Evolutionary conservation across 2,329 filamentous ascomycete genomes (phyloP).

Genomic region (Metarhizium robertsii): DNA sequence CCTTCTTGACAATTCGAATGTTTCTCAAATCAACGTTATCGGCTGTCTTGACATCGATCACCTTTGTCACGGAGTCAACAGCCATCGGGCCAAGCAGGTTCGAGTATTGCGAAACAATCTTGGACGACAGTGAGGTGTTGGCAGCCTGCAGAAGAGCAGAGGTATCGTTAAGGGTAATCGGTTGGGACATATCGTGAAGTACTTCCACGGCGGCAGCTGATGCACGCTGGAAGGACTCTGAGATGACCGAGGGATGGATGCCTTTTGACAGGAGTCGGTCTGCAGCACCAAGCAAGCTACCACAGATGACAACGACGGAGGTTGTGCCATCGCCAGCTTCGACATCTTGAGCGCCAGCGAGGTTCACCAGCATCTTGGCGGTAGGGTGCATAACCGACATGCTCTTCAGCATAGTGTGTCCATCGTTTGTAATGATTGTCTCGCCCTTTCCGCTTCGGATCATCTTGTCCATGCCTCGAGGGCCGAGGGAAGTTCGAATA

Average conservation of each 20-base stretch:
- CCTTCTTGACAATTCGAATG: slow-evolving; percentile 95
- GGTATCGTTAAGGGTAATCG: slow-evolving; percentile 81
- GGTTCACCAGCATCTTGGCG: slow-evolving; percentile 96
- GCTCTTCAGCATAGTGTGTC: slow-evolving; percentile 97
- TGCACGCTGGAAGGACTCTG: slow-evolving; percentile 93
- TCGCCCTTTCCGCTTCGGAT: slow-evolving; percentile 94
- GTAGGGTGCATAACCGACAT: slow-evolving; percentile 99
- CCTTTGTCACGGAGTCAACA: slow-evolving; percentile 90
- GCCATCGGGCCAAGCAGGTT: slow-evolving; percentile 95
- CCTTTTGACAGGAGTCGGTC: slow-evolving; percentile 85
- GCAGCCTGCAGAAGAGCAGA: slow-evolving; percentile 89
- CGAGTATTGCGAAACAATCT: slow-evolving; percentile 97
- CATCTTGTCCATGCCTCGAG: slow-evolving; percentile 99
- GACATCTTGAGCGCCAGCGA: slow-evolving; percentile 94
- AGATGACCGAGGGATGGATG: slow-evolving; percentile 96
- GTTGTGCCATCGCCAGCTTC: slow-evolving; percentile 98
- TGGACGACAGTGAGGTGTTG: slow-evolving; percentile 93
- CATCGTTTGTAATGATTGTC: slow-evolving; percentile 98
- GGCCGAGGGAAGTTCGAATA: slow-evolving; percentile 90
- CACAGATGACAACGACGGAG: slow-evolving; percentile 95
- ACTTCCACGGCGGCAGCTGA: slow-evolving; percentile 81
- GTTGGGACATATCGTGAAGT: slow-evolving; percentile 91
- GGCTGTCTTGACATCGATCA: slow-evolving; percentile 89
- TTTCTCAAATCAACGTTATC: slow-evolving; percentile 96
- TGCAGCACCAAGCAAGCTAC: slow-evolving; percentile 85